These are phyloP conservation scores for Leccinum aurantiacum DNA, from an alignment of 768 basidiomycete species.

Conservation along the genomic window DNA sequence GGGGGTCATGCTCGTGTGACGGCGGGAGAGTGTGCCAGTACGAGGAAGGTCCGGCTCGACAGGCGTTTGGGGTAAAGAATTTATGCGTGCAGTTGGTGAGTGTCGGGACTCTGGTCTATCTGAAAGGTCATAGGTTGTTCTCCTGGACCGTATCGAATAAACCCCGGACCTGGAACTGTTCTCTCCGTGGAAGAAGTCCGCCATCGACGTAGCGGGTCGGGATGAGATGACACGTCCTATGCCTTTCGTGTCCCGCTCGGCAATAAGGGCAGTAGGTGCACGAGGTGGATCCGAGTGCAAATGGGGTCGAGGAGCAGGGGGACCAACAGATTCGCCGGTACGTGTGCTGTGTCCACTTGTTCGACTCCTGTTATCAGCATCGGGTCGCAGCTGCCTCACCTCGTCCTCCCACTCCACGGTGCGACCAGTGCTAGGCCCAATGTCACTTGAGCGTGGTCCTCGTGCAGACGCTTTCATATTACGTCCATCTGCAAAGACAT, in stretches of 20 bases:
- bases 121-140: slow-evolving; percentile 26
- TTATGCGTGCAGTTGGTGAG: slow-evolving; percentile 12
- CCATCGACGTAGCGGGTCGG: slow-evolving; percentile 59
- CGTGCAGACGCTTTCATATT: slow-evolving; percentile 20
- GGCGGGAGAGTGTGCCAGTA: slow-evolving; percentile 10
- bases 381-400: slow-evolving; percentile 19
- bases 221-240: slow-evolving; percentile 17
- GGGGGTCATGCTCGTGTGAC: slow-evolving; percentile 21
- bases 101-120: slow-evolving; percentile 23
- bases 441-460: slow-evolving; percentile 15
- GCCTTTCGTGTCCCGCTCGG: slow-evolving; percentile 25
- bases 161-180: slow-evolving; percentile 11
- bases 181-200: slow-evolving; percentile 40
- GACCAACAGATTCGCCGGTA: slow-evolving; percentile 16
- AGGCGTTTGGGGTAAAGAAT: slow-evolving; percentile 19
- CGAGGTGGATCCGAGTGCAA: slow-evolving; percentile 29
- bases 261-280: slow-evolving; percentile 11
- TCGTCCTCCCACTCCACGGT: slow-evolving; percentile 28
- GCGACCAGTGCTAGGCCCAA: slow-evolving; percentile 9
- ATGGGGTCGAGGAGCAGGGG: slow-evolving; percentile 21
- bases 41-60: slow-evolving; percentile 17
- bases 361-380: slow-evolving; percentile 23
- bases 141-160: slow-evolving; percentile 22
- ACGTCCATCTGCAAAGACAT: slow-evolving; percentile 35
- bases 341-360: slow-evolving; percentile 25